These are phyloP conservation scores for Panellus pusillus DNA, from an alignment of 768 basidiomycete species.

Conservation along the genomic window DNA sequence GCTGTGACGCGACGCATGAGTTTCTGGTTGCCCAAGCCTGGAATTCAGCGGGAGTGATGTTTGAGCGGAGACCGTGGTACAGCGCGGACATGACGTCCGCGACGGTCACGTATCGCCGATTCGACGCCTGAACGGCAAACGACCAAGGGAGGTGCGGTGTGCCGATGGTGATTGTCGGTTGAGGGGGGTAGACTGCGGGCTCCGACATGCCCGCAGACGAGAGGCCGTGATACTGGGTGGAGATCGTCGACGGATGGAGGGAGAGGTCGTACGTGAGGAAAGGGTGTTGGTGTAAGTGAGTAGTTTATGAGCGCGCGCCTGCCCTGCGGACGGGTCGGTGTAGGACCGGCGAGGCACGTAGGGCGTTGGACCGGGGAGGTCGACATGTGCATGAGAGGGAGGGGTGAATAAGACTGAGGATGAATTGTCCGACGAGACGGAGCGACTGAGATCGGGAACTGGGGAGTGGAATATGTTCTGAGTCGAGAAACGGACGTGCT, in stretches of 20 bases:
- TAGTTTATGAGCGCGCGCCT: slow-evolving; percentile 5
- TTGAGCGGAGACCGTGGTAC: too few species aligned
- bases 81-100: too few species aligned
- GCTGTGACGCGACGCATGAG: too few species aligned
- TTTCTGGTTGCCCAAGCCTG: too few species aligned
- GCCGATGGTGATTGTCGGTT: slow-evolving; percentile 5
- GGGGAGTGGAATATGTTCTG: background rate
- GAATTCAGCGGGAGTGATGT: too few species aligned
- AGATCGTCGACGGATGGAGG: slow-evolving; percentile 4
- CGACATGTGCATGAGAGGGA: slow-evolving; percentile 3
- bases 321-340: background rate
- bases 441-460: background rate
- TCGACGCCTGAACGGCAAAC: slow-evolving; percentile 4
- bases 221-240: background rate
- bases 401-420: slow-evolving; percentile 8
- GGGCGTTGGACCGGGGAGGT: slow-evolving; percentile 7
- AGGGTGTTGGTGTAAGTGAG: background rate
- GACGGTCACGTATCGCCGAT: too few species aligned
- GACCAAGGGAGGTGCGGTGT: slow-evolving; percentile 18
- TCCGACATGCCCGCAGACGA: slow-evolving; percentile 7
- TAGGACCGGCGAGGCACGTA: slow-evolving; percentile 5
- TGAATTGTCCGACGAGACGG: background rate
- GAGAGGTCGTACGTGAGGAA: slow-evolving; percentile 8
- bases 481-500: background rate
- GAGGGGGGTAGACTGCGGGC: slow-evolving; percentile 17